These are phyloP conservation scores for Fallopia convolvulus DNA, from an alignment of 148 eudicot species.

Conservation along the genomic window DNA sequence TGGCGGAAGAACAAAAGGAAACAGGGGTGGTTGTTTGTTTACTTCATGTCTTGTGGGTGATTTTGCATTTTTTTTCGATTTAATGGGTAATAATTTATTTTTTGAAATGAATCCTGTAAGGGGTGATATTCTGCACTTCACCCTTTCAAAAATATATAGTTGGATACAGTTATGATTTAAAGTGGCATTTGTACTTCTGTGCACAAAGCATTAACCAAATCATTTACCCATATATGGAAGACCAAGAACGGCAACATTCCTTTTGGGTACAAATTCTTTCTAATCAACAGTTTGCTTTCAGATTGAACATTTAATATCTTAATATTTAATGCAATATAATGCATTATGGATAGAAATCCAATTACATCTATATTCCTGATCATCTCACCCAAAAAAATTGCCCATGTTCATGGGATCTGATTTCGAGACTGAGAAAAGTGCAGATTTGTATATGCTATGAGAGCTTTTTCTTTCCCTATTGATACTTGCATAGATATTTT, in stretches of 20 bases:
- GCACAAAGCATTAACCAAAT: not conserved
- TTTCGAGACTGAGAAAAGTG: not conserved
- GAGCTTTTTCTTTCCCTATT: not conserved
- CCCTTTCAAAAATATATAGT: not conserved
- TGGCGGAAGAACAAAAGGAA: not conserved
- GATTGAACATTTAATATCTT: not conserved
- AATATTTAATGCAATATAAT: too few relatives aligned
- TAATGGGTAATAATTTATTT: not conserved
- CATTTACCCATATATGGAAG: not conserved
- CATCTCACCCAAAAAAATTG: not conserved
- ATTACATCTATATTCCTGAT: not conserved
- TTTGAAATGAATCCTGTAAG: too few relatives aligned
- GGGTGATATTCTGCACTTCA: not conserved
- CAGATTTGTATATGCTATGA: not conserved
- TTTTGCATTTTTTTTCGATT: not conserved
- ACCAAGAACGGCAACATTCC: not conserved
- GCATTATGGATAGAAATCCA: too few relatives aligned
- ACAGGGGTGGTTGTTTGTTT: not conserved
- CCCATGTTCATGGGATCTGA: not conserved
- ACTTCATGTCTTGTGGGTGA: not conserved
- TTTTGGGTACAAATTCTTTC: not conserved
- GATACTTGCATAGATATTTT: not conserved
- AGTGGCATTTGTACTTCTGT: not conserved
- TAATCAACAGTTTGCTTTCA: not conserved
- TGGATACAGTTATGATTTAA: not conserved